Percentiles rank a stretch among this genome's conserved stretches.
phyloP scores from a whole-genome alignment of 1,139 yeast genomes.

The Suhomyces yuchorum region DNA sequence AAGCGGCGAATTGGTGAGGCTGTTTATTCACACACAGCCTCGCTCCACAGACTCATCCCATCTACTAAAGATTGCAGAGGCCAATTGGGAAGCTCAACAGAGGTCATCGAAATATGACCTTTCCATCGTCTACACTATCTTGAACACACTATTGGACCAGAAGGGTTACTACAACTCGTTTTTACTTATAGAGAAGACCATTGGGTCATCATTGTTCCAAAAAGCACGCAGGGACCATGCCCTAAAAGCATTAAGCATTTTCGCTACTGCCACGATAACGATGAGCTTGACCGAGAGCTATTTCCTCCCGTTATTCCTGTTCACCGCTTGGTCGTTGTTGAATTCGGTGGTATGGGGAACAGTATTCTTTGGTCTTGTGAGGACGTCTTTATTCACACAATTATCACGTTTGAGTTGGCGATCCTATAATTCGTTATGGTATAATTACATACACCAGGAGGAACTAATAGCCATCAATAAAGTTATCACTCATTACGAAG shows the following conservation, averaged over 20 bases:
- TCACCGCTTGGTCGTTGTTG: slow-evolving; percentile 13
- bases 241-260: background rate
- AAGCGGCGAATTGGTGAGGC: slow-evolving; percentile 5
- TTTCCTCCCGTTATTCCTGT: slow-evolving; percentile 18
- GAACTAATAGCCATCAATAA: slow-evolving; percentile 35
- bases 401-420: slow-evolving; percentile 41
- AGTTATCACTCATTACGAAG: slow-evolving; percentile 42
- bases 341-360: slow-evolving; percentile 14
- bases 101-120: background rate
- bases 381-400: slow-evolving; percentile 19
- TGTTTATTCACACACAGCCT: slow-evolving; percentile 28
- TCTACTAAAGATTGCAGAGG: slow-evolving; percentile 19
- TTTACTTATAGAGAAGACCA: slow-evolving; percentile 34
- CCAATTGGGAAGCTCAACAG: slow-evolving; percentile 2
- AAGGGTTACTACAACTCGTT: slow-evolving; percentile 40
- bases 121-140: slow-evolving; percentile 19
- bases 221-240: background rate
- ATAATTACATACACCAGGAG: slow-evolving; percentile 29
- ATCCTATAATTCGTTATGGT: slow-evolving; percentile 26
- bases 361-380: slow-evolving; percentile 15
- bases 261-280: background rate
- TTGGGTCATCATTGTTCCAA: slow-evolving; percentile 10
- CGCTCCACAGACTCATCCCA: slow-evolving; percentile 22
- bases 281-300: slow-evolving; percentile 5
- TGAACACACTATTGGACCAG: slow-evolving; percentile 27